Conservation (phyloP, 345 rosid genomes). For the Gossypium thurberi region DNA sequence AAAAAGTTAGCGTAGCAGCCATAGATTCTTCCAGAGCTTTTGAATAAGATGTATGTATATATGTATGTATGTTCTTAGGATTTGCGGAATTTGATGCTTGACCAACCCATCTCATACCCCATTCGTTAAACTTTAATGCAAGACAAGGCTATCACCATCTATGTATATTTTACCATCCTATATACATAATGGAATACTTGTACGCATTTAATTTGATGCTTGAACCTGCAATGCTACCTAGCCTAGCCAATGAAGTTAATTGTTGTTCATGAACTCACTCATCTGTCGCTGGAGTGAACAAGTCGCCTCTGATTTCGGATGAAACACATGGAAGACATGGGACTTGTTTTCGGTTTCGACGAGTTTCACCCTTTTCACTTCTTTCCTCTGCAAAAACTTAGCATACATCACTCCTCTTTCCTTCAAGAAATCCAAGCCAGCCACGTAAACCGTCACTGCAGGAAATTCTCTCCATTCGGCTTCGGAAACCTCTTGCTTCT, state of each 20-base stretch:
- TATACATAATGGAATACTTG: not conserved
- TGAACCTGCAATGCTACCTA: not conserved
- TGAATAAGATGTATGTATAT: not conserved
- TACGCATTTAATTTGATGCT: not conserved
- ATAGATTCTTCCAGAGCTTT: not conserved
- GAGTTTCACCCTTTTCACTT: slow-evolving; percentile 35
- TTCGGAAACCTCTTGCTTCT: slow-evolving; percentile 26
- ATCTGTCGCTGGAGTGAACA: slow-evolving; percentile 45
- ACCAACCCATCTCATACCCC: not conserved
- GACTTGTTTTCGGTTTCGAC: slow-evolving; percentile 35
- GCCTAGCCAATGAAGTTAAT: slow-evolving; percentile 5
- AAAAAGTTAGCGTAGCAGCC: not conserved
- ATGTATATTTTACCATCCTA: not conserved
- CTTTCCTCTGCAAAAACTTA: slow-evolving; percentile 33
- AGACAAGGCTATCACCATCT: not conserved
- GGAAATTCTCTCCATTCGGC: slow-evolving; percentile 48
- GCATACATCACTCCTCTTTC: slow-evolving; percentile 53
- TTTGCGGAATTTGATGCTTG: not conserved
- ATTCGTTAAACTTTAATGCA: not conserved
- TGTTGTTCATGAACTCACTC: slow-evolving; percentile 35
- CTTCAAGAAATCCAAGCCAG: slow-evolving; percentile 56
- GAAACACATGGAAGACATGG: slow-evolving; percentile 47
- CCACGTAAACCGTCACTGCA: slow-evolving; percentile 34
- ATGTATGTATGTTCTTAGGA: not conserved
- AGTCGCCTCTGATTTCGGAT: slow-evolving; percentile 42